These are phyloP conservation scores for Colletotrichum endophyticum DNA, from an alignment of 2,329 filamentous ascomycete genomes.

Conservation along the genomic window DNA sequence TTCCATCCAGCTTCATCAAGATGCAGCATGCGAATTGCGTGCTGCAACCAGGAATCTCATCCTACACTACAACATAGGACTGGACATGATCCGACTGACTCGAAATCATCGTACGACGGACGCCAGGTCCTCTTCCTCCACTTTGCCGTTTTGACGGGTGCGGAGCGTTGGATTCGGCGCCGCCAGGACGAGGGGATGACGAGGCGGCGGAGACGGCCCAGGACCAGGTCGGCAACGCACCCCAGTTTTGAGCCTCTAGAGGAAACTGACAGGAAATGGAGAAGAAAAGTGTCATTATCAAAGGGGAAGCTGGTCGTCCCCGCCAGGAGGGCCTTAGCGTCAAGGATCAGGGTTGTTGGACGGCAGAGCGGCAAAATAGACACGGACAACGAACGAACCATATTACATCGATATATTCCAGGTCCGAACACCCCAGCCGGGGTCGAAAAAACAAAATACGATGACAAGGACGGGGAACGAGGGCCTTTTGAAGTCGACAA, in stretches of 20 bases:
- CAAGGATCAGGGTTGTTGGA: neutral
- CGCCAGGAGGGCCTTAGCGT: conserved; percentile 8
- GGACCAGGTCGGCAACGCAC: neutral
- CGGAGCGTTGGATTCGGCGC: conserved; percentile 7
- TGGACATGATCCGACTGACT: conserved; percentile 15
- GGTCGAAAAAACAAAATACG: neutral
- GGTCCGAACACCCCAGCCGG: neutral
- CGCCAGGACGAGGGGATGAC: conserved; percentile 10
- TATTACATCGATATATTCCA: neutral
- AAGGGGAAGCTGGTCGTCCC: neutral
- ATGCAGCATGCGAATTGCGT: neutral
- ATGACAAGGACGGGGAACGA: neutral
- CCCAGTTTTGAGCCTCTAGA: neutral
- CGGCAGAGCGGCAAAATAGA: neutral
- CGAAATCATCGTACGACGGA: conserved; percentile 3
- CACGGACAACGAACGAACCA: neutral
- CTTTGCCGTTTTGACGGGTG: neutral
- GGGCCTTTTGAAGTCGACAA: neutral
- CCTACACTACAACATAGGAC: neutral
- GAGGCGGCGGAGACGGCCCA: conserved; percentile 6
- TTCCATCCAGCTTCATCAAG: neutral
- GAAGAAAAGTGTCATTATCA: neutral
- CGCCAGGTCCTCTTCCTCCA: neutral
- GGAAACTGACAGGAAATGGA: neutral
- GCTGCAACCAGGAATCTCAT: neutral